Conservation (phyloP, 2,329 filamentous ascomycete species). For the Aureobasidium sp. region DNA sequence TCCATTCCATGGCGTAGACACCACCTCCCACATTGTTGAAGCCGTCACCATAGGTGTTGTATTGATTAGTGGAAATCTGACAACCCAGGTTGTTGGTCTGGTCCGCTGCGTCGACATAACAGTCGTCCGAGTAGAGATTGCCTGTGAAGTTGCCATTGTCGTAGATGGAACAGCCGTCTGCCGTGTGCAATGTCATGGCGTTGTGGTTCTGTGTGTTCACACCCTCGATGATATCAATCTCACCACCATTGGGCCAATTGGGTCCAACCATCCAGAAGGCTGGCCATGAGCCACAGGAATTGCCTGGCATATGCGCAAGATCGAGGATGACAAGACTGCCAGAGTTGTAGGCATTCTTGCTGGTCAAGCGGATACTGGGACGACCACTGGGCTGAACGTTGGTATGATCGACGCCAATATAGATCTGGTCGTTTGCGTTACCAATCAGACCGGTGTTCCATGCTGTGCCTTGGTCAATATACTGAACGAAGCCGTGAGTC, state of each 20-base stretch:
- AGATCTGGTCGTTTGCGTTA: constrained; percentile 18
- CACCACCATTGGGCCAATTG: constrained; percentile 31
- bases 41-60: constrained; percentile 26
- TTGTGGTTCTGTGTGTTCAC: constrained; percentile 29
- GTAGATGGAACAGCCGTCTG: constrained; percentile 25
- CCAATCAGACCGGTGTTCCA: constrained; percentile 21
- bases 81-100: constrained; percentile 30
- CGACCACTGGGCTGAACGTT: constrained; percentile 50
- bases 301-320: constrained; percentile 63
- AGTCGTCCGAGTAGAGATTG: constrained; percentile 42
- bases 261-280: constrained; percentile 59
- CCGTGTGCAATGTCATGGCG: constrained; percentile 30
- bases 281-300: constrained; percentile 65
- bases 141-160: constrained; percentile 60
- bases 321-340: constrained; percentile 62
- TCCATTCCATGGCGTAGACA: constrained; percentile 31
- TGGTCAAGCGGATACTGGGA: constrained; percentile 61
- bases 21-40: constrained; percentile 39
- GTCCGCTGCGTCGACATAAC: constrained; percentile 31
- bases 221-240: constrained; percentile 35
- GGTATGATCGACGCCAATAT: constrained; percentile 29
- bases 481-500: constrained; percentile 23
- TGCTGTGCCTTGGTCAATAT: constrained; percentile 29
- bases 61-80: constrained; percentile 43
- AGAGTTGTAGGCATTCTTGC: constrained; percentile 54